Percentiles rank a stretch among this genome's conserved stretches.
These are phyloP conservation scores for Meyerozyma sp. DNA, from an alignment of 1,139 yeast genomes.

Conservation along the genomic window DNA sequence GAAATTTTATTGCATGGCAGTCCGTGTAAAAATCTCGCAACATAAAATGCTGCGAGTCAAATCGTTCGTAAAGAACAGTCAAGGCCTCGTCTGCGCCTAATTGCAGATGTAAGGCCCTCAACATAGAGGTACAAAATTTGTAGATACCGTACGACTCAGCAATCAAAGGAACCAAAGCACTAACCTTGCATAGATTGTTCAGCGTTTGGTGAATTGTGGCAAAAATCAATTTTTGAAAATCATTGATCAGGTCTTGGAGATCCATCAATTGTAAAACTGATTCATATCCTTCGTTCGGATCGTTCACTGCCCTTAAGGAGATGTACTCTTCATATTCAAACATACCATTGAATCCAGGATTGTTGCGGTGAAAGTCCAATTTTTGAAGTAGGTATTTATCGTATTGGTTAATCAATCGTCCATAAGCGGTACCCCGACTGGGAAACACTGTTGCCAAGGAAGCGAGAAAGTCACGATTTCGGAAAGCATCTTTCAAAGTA, in stretches of 20 bases:
- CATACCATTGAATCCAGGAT: constrained; percentile 89
- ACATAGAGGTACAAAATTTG: constrained; percentile 84
- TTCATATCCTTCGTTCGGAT: constrained; percentile 95
- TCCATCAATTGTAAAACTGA: constrained; percentile 82
- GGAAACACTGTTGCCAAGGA: constrained; percentile 41
- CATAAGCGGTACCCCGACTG: constrained; percentile 48
- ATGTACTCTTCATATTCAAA: constrained; percentile 95
- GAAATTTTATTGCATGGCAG: constrained; percentile 77
- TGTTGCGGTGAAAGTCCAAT: constrained; percentile 76
- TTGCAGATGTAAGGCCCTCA: constrained; percentile 79
- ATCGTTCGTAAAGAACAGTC: constrained; percentile 68
- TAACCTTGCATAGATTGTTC: constrained; percentile 73
- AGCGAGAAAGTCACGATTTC: constrained; percentile 48
- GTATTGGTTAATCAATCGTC: constrained; percentile 68
- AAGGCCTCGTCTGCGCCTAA: constrained; percentile 76
- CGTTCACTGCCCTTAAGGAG: constrained; percentile 80
- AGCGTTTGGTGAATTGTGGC: constrained; percentile 64
- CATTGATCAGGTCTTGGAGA: constrained; percentile 79
- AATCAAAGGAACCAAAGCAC: constrained; percentile 86
- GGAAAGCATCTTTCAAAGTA: constrained; percentile 74
- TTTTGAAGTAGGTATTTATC: constrained; percentile 66
- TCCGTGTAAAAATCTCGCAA: constrained; percentile 86
- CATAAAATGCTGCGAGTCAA: constrained; percentile 72
- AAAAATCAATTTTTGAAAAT: constrained; percentile 72
- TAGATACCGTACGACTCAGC: constrained; percentile 94